These are phyloP conservation scores for Ambrosiella cleistominuta DNA, from an alignment of 2,329 filamentous ascomycete species.

Conservation along the genomic window DNA sequence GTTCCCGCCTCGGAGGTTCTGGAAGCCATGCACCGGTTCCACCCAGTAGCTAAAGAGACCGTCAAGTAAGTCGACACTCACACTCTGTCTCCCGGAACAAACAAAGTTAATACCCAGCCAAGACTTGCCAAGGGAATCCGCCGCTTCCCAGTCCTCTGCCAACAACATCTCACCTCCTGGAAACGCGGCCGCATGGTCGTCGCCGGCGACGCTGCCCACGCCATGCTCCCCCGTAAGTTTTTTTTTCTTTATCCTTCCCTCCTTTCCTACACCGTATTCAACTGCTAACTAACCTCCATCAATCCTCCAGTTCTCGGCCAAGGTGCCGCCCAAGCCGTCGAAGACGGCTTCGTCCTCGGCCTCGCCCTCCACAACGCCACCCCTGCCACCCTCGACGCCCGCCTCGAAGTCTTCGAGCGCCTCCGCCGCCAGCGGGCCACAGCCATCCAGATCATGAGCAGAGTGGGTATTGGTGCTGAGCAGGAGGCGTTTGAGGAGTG, in stretches of 20 bases:
- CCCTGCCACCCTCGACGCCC: slow-evolving; percentile 14
- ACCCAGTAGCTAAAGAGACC: background rate
- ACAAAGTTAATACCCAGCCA: background rate
- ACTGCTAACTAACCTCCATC: slow-evolving; percentile 5
- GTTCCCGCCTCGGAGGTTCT: background rate
- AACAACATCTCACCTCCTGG: slow-evolving; percentile 20
- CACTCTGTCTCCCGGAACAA: background rate
- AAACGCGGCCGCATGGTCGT: slow-evolving; percentile 19
- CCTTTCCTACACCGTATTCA: background rate
- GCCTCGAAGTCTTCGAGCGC: slow-evolving; percentile 17
- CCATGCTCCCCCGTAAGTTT: slow-evolving; percentile 19
- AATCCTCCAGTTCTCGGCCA: slow-evolving; percentile 22
- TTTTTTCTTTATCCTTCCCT: background rate
- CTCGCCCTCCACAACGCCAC: slow-evolving; percentile 17
- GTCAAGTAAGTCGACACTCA: background rate
- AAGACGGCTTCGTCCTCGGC: slow-evolving; percentile 21
- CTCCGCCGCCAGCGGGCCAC: slow-evolving; percentile 18
- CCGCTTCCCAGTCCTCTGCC: slow-evolving; percentile 22
- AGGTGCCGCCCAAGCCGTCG: slow-evolving; percentile 21
- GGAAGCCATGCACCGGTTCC: background rate
- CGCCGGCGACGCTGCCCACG: slow-evolving; percentile 23
- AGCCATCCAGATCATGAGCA: slow-evolving; percentile 23
- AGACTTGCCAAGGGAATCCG: slow-evolving; percentile 22
- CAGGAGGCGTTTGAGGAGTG: background rate
- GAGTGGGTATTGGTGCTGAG: background rate